phyloP scores from a whole-genome alignment of 2,329 filamentous ascomycete species.

The Colletotrichum plurivorum region DNA sequence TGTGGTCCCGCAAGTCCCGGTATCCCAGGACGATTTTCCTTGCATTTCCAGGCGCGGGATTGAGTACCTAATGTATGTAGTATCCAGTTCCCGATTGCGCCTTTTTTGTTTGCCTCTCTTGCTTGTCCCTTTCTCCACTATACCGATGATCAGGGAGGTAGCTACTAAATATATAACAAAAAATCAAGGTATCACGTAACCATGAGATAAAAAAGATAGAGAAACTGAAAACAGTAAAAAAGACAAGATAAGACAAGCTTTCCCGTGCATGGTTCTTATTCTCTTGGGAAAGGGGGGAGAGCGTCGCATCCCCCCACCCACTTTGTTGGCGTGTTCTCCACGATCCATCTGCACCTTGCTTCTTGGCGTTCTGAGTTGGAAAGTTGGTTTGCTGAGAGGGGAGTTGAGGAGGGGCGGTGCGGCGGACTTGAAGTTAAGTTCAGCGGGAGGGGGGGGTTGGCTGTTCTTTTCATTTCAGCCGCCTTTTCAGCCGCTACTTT shows the following conservation, averaged over 20 bases:
- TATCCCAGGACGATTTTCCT: conserved; percentile 7
- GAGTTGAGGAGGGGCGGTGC: too few species aligned
- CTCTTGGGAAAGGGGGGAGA: too few species aligned
- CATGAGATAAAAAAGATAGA: not conserved
- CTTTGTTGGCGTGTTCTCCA: too few species aligned
- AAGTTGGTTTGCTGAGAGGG: not conserved
- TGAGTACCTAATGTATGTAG: not conserved
- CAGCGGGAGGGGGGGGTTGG: not conserved
- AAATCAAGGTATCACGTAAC: conserved; percentile 16
- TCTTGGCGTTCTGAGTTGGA: too few species aligned
- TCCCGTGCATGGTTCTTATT: not conserved
- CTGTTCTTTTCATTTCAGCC: not conserved
- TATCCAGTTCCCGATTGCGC: not conserved
- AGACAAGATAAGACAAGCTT: conserved; percentile 17
- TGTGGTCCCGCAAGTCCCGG: conserved; percentile 15
- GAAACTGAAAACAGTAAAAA: not conserved
- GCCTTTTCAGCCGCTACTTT: not conserved
- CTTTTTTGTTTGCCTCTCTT: not conserved
- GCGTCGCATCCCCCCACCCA: too few species aligned
- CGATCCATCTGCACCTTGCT: too few species aligned
- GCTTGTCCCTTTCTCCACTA: not conserved
- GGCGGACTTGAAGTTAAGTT: too few species aligned
- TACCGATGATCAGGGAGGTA: not conserved
- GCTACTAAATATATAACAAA: too few species aligned
- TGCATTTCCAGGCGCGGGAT: not conserved